A percentile compares a stretch with the other conserved stretches of the same genome.
These are phyloP conservation scores for Exophiala viscosa DNA, from an alignment of 2,329 filamentous ascomycete genomes.

Conservation along the genomic window DNA sequence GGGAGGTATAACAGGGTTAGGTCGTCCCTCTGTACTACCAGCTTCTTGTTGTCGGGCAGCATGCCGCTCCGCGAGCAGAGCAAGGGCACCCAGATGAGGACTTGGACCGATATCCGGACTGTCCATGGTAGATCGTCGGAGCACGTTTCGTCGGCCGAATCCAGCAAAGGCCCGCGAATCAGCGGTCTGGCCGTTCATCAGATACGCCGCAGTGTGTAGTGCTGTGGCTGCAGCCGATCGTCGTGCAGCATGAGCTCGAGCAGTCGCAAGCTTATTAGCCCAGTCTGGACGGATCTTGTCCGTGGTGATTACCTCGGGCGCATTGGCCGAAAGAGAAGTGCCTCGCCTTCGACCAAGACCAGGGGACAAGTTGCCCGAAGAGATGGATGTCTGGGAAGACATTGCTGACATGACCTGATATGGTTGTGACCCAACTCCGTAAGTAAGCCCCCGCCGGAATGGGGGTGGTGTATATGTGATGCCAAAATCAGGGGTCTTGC, in stretches of 20 bases:
- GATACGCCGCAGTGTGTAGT: slow-evolving; percentile 87
- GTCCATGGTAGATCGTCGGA: slow-evolving; percentile 39
- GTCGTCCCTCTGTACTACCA: slow-evolving; percentile 35
- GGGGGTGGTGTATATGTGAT: slow-evolving; percentile 90
- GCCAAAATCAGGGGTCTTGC: slow-evolving; percentile 89
- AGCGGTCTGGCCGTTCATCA: slow-evolving; percentile 53
- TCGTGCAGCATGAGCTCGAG: slow-evolving; percentile 77
- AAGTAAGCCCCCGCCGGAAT: slow-evolving; percentile 78
- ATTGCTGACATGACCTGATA: slow-evolving; percentile 64
- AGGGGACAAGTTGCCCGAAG: slow-evolving; percentile 49
- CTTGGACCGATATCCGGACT: slow-evolving; percentile 35
- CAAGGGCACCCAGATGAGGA: slow-evolving; percentile 41
- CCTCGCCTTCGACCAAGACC: slow-evolving; percentile 53
- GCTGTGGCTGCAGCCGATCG: slow-evolving; percentile 90
- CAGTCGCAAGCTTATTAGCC: slow-evolving; percentile 81
- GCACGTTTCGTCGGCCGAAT: slow-evolving; percentile 55
- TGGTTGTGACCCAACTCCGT: slow-evolving; percentile 53
- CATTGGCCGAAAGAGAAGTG: slow-evolving; percentile 73
- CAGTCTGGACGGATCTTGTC: slow-evolving; percentile 92
- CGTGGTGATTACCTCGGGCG: slow-evolving; percentile 83
- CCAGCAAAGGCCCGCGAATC: slow-evolving; percentile 54
- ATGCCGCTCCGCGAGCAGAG: slow-evolving; percentile 46
- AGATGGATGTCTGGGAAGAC: slow-evolving; percentile 80
- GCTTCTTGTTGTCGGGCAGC: slow-evolving; percentile 34
- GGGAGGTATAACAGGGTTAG: slow-evolving; percentile 34